Percentiles rank a stretch among this genome's conserved stretches.
Evolutionary conservation across 345 rosid genomes (phyloP).

Genomic region (Citrus mangshanensis): DNA sequence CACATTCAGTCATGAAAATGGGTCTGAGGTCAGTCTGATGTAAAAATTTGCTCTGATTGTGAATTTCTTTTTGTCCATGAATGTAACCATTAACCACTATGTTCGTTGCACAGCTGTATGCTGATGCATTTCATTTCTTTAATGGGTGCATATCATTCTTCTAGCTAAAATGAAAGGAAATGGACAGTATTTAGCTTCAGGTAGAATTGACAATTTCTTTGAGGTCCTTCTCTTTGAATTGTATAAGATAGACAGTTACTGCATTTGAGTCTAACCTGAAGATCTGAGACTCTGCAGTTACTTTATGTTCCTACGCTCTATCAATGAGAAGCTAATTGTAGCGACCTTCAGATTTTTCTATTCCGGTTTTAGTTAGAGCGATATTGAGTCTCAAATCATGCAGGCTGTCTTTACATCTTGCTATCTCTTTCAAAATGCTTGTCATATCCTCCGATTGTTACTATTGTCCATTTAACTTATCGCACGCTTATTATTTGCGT

Average conservation of each 20-base stretch:
- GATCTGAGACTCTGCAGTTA: background rate
- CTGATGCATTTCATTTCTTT: constrained; percentile 5
- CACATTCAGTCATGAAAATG: constrained; percentile 80
- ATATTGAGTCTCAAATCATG: background rate
- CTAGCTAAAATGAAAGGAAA: background rate
- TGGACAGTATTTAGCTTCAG: background rate
- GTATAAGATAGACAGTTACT: background rate
- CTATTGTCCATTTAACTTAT: background rate
- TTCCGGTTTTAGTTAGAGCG: background rate
- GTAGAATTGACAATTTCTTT: background rate
- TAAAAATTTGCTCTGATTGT: background rate
- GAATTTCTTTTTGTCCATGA: background rate
- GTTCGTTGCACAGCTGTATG: background rate
- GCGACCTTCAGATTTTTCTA: background rate
- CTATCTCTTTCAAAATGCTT: background rate
- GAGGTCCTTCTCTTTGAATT: background rate
- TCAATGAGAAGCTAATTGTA: background rate
- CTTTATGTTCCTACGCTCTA: background rate
- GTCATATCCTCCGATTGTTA: background rate
- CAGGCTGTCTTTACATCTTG: background rate
- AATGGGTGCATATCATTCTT: background rate
- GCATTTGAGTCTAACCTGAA: background rate
- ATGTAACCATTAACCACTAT: background rate
- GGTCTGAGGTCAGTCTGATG: constrained; percentile 57
- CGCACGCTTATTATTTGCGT: background rate